These are phyloP conservation scores for Alternaria infectoria DNA, from an alignment of 2,329 filamentous ascomycete species.

Conservation along the genomic window DNA sequence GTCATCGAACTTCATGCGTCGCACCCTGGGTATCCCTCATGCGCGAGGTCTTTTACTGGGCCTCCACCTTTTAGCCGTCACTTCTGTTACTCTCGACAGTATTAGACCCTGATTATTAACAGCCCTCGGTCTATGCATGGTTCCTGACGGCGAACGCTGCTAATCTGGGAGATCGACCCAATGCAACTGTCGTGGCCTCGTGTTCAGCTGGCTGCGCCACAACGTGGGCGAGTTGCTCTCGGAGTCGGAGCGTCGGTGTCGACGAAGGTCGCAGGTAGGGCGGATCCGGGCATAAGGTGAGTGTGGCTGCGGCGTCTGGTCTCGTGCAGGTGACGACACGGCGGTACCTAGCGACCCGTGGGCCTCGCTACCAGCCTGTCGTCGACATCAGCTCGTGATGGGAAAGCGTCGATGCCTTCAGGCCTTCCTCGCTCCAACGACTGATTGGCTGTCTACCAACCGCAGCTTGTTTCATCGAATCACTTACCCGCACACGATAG, in stretches of 20 bases:
- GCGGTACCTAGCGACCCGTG: slow-evolving; percentile 2
- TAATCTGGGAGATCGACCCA: slow-evolving; percentile 6
- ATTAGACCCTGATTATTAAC: slow-evolving; percentile 11
- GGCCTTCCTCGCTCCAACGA: not conserved
- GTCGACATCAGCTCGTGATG: slow-evolving; percentile 11
- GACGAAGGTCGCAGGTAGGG: slow-evolving; percentile 4
- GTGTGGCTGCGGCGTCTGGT: slow-evolving; percentile 15
- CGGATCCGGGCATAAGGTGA: slow-evolving; percentile 12
- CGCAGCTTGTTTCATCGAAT: slow-evolving; percentile 20
- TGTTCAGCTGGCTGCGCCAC: slow-evolving; percentile 23
- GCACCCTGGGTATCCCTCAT: slow-evolving; percentile 19
- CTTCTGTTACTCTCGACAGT: not conserved
- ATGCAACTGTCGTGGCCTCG: slow-evolving; percentile 15
- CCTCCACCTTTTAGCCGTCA: slow-evolving; percentile 11
- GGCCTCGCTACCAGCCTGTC: slow-evolving; percentile 18
- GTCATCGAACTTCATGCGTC: slow-evolving; percentile 24
- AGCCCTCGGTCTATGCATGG: not conserved
- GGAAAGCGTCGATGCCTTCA: slow-evolving; percentile 13
- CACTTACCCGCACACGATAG: slow-evolving; percentile 3
- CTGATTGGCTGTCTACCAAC: slow-evolving; percentile 15
- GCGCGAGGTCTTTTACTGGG: slow-evolving; percentile 28
- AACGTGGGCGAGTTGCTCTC: slow-evolving; percentile 14
- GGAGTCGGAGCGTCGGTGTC: slow-evolving; percentile 4
- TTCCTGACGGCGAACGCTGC: not conserved
- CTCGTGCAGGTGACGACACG: slow-evolving; percentile 2